phyloP scores from a whole-genome alignment of 768 basidiomycete species.

The Hericium alpestre region DNA sequence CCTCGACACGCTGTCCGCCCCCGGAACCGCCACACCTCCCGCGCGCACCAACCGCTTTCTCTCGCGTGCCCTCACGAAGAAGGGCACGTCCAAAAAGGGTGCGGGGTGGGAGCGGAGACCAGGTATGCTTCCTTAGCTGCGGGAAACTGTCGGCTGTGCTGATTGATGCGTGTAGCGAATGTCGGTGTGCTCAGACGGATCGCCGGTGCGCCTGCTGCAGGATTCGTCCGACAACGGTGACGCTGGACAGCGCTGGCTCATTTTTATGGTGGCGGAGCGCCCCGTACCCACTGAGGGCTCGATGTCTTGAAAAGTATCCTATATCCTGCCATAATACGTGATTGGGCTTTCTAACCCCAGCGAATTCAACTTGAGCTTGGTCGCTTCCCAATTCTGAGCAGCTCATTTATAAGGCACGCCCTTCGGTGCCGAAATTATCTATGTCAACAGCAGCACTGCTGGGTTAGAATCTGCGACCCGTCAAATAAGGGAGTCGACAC shows the following conservation, averaged over 20 bases:
- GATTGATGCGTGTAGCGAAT: background rate
- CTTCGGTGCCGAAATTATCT: too few species aligned
- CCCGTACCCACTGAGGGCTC: too few species aligned
- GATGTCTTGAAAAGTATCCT: too few species aligned
- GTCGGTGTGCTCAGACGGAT: slow-evolving; percentile 9
- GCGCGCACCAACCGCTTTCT: slow-evolving; percentile 8
- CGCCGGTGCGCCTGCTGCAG: slow-evolving; percentile 4
- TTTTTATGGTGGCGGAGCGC: too few species aligned
- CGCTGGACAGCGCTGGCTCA: background rate
- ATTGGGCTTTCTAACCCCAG: too few species aligned
- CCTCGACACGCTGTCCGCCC: background rate
- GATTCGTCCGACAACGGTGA: slow-evolving; percentile 5
- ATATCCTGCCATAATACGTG: too few species aligned
- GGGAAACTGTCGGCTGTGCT: background rate
- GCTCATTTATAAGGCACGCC: too few species aligned
- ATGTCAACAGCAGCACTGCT: too few species aligned
- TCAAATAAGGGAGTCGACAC: too few species aligned
- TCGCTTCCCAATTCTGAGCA: too few species aligned
- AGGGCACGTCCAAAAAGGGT: background rate
- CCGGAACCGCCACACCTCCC: slow-evolving; percentile 2
- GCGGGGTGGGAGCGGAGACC: slow-evolving; percentile 12
- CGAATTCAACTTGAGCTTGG: too few species aligned
- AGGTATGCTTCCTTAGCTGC: slow-evolving; percentile 3
- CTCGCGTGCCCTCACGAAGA: slow-evolving; percentile 2
- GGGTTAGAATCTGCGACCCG: too few species aligned